These are phyloP conservation scores for Guillardia theta DNA, from an alignment of 78 protist genomes.

Conservation along the genomic window DNA sequence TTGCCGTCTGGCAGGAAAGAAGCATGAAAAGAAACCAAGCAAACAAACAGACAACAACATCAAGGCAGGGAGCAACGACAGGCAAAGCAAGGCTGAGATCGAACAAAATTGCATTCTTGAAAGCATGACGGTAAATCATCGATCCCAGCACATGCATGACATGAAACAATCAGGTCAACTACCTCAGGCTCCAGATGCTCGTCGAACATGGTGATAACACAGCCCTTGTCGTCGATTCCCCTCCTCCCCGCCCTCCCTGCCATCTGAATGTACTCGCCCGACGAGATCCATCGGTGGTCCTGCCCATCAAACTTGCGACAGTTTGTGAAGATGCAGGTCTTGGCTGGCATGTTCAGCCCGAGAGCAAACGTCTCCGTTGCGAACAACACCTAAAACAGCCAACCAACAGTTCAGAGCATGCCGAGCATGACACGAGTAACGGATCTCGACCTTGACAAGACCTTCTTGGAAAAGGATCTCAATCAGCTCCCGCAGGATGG, in stretches of 20 bases:
- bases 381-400: slow-evolving; percentile 54
- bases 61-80: not conserved
- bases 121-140: no score
- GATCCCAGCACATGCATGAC: no score
- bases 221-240: slow-evolving; percentile 80
- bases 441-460: not conserved
- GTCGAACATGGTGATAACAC: slow-evolving; percentile 81
- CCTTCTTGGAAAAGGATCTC: slow-evolving; percentile 72
- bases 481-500: slow-evolving; percentile 75
- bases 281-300: not conserved
- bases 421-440: not conserved
- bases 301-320: slow-evolving; percentile 81
- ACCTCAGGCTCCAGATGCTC: not conserved
- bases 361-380: slow-evolving; percentile 84
- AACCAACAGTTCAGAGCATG: not conserved
- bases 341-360: slow-evolving; percentile 84
- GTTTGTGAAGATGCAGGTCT: slow-evolving; percentile 78
- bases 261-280: slow-evolving; percentile 89
- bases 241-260: slow-evolving; percentile 90
- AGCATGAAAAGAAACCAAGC: not conserved
- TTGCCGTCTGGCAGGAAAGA: not conserved
- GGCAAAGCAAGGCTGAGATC: not conserved
- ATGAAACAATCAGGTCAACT: no score
- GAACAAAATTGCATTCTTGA: no score
- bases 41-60: not conserved